Evolutionary conservation across 2,329 filamentous ascomycete species (phyloP), one percentile per base, ranked within the genome.

Genomic region (Botryotinia calthae): DNA sequence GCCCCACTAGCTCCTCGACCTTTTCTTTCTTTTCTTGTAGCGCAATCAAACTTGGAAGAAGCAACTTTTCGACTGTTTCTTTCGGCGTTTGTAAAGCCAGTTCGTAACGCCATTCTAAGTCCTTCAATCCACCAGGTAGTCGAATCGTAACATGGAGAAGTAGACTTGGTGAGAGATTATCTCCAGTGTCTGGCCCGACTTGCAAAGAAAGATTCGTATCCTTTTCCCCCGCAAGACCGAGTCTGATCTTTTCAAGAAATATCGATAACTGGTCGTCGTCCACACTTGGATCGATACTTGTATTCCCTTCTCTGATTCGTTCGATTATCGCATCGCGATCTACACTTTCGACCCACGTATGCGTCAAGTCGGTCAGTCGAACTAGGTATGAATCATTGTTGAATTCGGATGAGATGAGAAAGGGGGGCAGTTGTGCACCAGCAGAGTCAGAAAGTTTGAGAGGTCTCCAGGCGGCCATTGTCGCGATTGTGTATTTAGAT

Each of bases 291-390:
- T 95, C 92, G 74, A 95, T 94, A 74, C 87, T 90, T 25, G 90
- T 92, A 77, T 89, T 86, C 76, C 90, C 86, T 37, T 86, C 82
- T 72, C 88, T 84, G 44, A 89, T 91, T 73, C 91, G 87, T 73
- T 85, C 83, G 72, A 90, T 86, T 72, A 95, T 91, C 18, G 84
- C 85, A n/a, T 84, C 84, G 34, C 88, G 84, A 72, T 89, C 86
- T 34, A 94, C 82, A 14, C 81, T 84, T 81, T 95, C 92, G 40
- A 84, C 82, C 93, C 93, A 96, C n/a, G 94, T 83, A 76, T 90
- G 87, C 79, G 87, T 89, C 73, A 94, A 85, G 79, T 95, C 93
- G 3, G 91, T 93, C 56, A 95, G 79, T 73, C 88, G 85, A 42
- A 95, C 80, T 2, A 83, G 85, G 82, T 95, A 95, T 18, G 88